Base-by-base conservation (phyloP, 352 stramenopile genomes). In the Pythium brassicae region DNA sequence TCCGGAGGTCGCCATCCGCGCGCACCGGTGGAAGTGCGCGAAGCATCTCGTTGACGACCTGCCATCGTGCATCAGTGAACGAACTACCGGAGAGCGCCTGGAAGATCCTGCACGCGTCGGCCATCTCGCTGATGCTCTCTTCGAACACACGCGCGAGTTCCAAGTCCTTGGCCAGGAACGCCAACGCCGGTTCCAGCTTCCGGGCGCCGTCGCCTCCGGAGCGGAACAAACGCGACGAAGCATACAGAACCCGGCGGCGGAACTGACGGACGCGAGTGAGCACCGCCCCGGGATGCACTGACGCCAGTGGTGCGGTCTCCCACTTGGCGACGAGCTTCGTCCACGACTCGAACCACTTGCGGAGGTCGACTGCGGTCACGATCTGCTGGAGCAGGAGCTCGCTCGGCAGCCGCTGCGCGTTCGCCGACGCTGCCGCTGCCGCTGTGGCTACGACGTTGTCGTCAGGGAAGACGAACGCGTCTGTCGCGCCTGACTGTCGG, bases 231-330 rank as follows among this genome's bases (percentile, higher is more conserved):
- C 62, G 61, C 29, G 62, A 66, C 10, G 73, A 71, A 2, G 76
- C 71, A 27, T 72, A 66, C 10, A 60, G 57, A 15, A 89, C 39
- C 20, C 79, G 69, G 2, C 76, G 72, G 37, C 72, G 68, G 32
- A 87, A 87, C 48, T 84, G 76, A 42, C 78, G 82, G 8, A 87
- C 67, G 25, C 75, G 71, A 42, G 74, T 83, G 15, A 81, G 55
- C n/a, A 87, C 70, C 2, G 70, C 62, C 22, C 64, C 72, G 20
- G 74, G 65, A 54, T 87, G 77, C 6, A 87, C 55, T 7, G 57
- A 57, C 11, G 62, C 44, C 4, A 89, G 40, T 6, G 73, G 71
- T 1, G 71, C 59, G 0, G 57, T 57, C 14, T 71, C 34, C 79
- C 76, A 87, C 47, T 86, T 86, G 0, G 64, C 59, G 20, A 73